Evolutionary conservation across 345 rosid species (phyloP).

Genomic region (Acer saccharum): DNA sequence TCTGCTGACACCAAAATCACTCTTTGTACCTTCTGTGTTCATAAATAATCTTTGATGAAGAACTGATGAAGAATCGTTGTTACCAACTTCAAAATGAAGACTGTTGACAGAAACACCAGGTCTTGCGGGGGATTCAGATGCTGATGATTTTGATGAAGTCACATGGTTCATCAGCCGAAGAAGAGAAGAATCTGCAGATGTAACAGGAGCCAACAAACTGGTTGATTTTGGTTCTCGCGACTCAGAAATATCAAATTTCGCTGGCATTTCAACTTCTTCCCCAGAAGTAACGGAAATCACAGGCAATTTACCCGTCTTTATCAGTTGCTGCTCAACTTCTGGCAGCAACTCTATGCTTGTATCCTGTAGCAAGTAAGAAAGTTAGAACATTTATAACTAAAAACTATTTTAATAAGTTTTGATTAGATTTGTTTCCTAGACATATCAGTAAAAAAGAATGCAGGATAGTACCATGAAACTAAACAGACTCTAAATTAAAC

Average conservation of each 20-base stretch:
- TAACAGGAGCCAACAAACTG: constrained; percentile 38
- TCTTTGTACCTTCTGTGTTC: constrained; percentile 39
- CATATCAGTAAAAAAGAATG: background rate
- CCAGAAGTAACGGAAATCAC: constrained; percentile 33
- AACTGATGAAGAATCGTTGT: constrained; percentile 34
- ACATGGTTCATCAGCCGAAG: constrained; percentile 26
- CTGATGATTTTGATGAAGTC: constrained; percentile 31
- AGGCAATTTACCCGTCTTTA: constrained; percentile 51
- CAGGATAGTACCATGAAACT: background rate
- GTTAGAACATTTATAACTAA: constrained; percentile 18
- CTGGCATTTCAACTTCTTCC: constrained; percentile 47
- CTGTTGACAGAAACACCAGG: constrained; percentile 30
- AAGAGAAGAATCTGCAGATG: constrained; percentile 41
- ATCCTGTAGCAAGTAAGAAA: constrained; percentile 49
- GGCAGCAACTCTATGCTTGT: constrained; percentile 70
- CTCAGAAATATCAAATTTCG: constrained; percentile 33
- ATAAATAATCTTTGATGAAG: constrained; percentile 48
- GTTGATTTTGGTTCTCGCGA: constrained; percentile 33
- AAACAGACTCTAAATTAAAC: constrained; percentile 10
- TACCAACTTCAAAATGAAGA: constrained; percentile 26
- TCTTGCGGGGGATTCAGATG: constrained; percentile 44
- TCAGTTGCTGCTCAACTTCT: constrained; percentile 62
- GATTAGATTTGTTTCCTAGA: background rate
- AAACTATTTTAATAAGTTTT: background rate
- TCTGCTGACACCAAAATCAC: constrained; percentile 39